Conservation (phyloP, 768 basidiomycete genomes). For the Tremella fuciformis region DNA sequence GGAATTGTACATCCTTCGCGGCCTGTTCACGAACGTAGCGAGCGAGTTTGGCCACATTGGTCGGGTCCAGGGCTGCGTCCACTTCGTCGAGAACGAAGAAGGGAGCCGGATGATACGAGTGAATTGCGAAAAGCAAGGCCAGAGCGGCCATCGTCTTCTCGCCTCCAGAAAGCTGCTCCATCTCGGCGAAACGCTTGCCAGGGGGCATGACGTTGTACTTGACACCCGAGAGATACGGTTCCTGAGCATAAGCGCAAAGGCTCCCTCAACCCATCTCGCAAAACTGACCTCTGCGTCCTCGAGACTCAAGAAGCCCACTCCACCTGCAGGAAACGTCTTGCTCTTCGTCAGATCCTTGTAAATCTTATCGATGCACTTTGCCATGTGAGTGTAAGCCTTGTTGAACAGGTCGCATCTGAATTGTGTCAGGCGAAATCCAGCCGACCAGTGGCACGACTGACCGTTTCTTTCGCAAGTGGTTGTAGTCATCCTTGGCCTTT, state of each 20-base stretch:
- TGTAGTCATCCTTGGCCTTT: slow-evolving; percentile 84
- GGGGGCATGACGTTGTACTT: slow-evolving; percentile 99
- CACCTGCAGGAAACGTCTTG: slow-evolving; percentile 71
- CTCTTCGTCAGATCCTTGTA: slow-evolving; percentile 98
- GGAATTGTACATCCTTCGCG: slow-evolving; percentile 83
- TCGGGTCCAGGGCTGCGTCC: slow-evolving; percentile 89
- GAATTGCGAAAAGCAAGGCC: slow-evolving; percentile 94
- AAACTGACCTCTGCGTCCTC: slow-evolving; percentile 84
- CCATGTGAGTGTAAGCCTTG: slow-evolving; percentile 93
- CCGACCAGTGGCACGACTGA: slow-evolving; percentile 47
- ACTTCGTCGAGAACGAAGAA: slow-evolving; percentile 30
- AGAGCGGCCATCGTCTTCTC: slow-evolving; percentile 98
- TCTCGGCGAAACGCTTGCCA: slow-evolving; percentile 98
- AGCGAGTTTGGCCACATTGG: slow-evolving; percentile 95
- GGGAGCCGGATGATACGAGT: slow-evolving; percentile 55
- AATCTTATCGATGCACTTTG: slow-evolving; percentile 87
- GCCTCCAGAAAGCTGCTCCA: slow-evolving; percentile 97
- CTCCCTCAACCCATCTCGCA: not conserved
- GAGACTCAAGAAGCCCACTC: slow-evolving; percentile 90
- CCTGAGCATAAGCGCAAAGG: slow-evolving; percentile 54
- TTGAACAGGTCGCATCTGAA: slow-evolving; percentile 79
- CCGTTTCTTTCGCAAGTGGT: slow-evolving; percentile 79
- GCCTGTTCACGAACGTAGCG: slow-evolving; percentile 85
- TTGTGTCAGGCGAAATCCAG: slow-evolving; percentile 5
- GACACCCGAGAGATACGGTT: slow-evolving; percentile 81